Evolutionary conservation across 805 yeast genomes (phyloP), one percentile per base, ranked within the genome.

Genomic region (Candida pseudoglaebosa): DNA sequence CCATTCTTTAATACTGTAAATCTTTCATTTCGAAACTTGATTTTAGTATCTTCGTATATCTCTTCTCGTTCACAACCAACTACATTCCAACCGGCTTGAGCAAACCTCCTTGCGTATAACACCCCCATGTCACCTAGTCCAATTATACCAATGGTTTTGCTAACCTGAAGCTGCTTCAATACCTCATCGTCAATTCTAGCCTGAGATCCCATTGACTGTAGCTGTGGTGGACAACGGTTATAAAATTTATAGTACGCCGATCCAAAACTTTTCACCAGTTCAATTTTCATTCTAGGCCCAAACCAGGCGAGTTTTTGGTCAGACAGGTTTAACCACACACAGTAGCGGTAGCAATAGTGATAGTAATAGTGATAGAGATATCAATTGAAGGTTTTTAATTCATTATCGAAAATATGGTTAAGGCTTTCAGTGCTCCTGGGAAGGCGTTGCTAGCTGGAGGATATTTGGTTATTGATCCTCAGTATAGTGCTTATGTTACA

Each of bases 41-140:
- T 59, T 28, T 50, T 56, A 24, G 80, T 61, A 22, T 61, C 60
- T 7, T 71, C 77, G 50, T 57, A 87, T 18, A 62, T 49, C 19
- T 82, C 88, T 50, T 84, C 93, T 40, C 83, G 66, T 53, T 90
- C 97, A 58, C 96, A 87, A 3, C 95, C 95, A 36, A 84, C 80
- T 2, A 89, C 96, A 22, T 57, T 74, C 95, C 96, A 88, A 2
- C 97, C 97, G 2, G 88, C 90, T 37, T 73, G 71, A 20, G 86
- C 70, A 52, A 93, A 82, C 38, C 82, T 64, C 15, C 73, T 69
- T 40, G 98, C 97, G 54, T 93, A 93, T 51, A 93, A 63, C 26
- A 77, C 65, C 5, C 99, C 99, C 99, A 93, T 93, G 59, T 91
- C 98, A 21, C 99, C 99, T 24, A 91, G 74, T 2, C 99, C 99